A percentile compares a stretch with the other conserved stretches of the same genome.
Evolutionary conservation across 495 filamentous ascomycete genomes (phyloP).

Genomic region (Penicillium turbatum): DNA sequence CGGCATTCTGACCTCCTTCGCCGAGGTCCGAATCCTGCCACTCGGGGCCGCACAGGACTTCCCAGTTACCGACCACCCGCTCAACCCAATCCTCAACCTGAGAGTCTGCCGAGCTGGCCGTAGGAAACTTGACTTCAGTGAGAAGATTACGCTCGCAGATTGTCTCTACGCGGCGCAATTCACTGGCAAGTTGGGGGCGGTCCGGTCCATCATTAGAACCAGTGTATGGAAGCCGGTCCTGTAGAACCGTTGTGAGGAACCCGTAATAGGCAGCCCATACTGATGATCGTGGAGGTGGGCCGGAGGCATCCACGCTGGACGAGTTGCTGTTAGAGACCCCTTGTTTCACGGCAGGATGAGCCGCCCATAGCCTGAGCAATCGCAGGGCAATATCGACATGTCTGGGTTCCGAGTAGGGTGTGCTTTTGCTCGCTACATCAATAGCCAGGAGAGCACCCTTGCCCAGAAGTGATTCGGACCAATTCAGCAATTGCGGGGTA

Average conservation of each 20-base stretch:
- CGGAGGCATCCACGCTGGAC: conserved; percentile 16
- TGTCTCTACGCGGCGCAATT: conserved; percentile 69
- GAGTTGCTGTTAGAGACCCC: conserved; percentile 45
- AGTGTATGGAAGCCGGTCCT: conserved; percentile 32
- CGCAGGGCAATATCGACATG: conserved; percentile 35
- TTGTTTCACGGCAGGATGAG: conserved; percentile 37
- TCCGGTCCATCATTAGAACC: conserved; percentile 35
- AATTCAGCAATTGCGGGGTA: conserved; percentile 57
- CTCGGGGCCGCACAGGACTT: conserved; percentile 63
- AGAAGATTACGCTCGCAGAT: conserved; percentile 70
- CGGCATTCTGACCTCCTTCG: conserved; percentile 66
- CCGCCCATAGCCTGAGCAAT: conserved; percentile 40
- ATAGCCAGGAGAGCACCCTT: conserved; percentile 64
- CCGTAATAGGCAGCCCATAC: conserved; percentile 81
- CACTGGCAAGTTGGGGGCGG: conserved; percentile 61
- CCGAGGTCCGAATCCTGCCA: conserved; percentile 76
- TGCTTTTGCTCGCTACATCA: conserved; percentile 47
- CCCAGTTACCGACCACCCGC: conserved; percentile 80
- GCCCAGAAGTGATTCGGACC: conserved; percentile 73
- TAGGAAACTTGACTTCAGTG: conserved; percentile 74
- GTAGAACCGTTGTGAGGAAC: conserved; percentile 58
- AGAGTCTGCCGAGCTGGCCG: conserved; percentile 66
- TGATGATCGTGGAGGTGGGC: conserved; percentile 20
- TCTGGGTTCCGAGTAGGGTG: conserved; percentile 19
- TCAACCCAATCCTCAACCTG: conserved; percentile 80